Base-by-base conservation (phyloP, 108 stramenopile genomes). In the Cylindrotheca fusiformis region DNA sequence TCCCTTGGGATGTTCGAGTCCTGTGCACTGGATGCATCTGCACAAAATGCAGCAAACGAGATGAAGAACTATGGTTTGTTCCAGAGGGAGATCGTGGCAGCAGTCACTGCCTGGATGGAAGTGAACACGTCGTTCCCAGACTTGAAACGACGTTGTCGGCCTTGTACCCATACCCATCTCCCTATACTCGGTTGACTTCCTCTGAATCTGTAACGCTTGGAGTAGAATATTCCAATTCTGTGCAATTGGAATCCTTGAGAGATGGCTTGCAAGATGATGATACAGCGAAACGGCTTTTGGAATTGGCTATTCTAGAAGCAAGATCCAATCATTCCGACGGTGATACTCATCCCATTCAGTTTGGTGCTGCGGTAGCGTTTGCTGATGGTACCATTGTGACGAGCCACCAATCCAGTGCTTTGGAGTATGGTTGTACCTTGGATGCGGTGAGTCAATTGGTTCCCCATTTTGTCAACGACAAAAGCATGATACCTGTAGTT, bases 401-500 rank as follows among this genome's bases (percentile, higher is more conserved):
- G n/a, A 80, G 86, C 14, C 64, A 56, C 29, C 86, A 87, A 62
- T 60, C 64, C 26, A 75, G 79, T 52, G 89, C 84, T 8, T 47
- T 95, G 20, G 95, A 95, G 58, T 96, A 92, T 70, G 91, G 95
- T 19, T 87, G 87, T 58, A 83, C 87, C 17, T 66, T 87, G 41
- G 94, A 95, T 79, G 87, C 94, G 20, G 86, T 91, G 20, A 74
- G 76, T 60, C 94, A 90, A 32, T 58, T 91, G 29, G 81, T 77
- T 8, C 62, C 55, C 8, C 30, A 80, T 72, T 65, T 67, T 56
- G 10, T 44, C 29, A 47, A 53, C 60, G 32, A 70, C 57, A 47
- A 60, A 52, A 12, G 25, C 53, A 24, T 63, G 48, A 36, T 36
- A 26, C 67, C 70, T 1, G 49, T 72, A 25, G 68, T 65, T 20